A percentile compares a stretch with the other conserved stretches of the same genome.
Evolutionary conservation across 202 grass and related monocot genomes (phyloP).

Genomic region (Hordeum pubiflorum): DNA sequence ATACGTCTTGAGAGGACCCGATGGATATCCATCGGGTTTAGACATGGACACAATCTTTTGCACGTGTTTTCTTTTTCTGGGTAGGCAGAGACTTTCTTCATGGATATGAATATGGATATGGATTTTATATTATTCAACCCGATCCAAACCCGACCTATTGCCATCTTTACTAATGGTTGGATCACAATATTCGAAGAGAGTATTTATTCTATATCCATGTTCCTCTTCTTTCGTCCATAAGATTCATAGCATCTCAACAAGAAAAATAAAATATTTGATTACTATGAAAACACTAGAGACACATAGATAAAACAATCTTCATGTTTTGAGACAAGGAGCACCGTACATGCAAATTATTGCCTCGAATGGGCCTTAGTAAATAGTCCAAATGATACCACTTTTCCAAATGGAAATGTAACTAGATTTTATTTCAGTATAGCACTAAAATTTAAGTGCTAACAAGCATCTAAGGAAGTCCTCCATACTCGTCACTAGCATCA

Average conservation of each 20-base stretch:
- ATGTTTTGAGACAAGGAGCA: not conserved
- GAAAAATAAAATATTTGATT: not conserved
- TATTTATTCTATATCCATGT: not conserved
- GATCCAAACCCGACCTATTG: too few relatives aligned
- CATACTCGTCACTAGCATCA: too few relatives aligned
- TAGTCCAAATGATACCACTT: not conserved
- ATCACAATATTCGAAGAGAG: too few relatives aligned
- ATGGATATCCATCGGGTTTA: too few relatives aligned
- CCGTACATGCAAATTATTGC: not conserved
- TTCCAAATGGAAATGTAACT: not conserved
- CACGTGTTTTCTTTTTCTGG: too few relatives aligned
- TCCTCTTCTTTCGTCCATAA: not conserved
- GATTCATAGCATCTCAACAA: not conserved
- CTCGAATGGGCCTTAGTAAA: not conserved
- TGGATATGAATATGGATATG: too few relatives aligned
- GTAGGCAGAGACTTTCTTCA: too few relatives aligned
- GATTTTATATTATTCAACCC: too few relatives aligned
- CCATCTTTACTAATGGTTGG: too few relatives aligned
- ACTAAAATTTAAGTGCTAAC: not conserved
- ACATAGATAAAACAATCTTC: not conserved
- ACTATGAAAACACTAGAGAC: not conserved
- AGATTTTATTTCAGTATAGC: not conserved
- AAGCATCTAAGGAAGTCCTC: not conserved
- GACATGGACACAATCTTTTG: too few relatives aligned
- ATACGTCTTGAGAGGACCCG: too few relatives aligned